A percentile compares a stretch with the other conserved stretches of the same genome.
These are phyloP conservation scores for Immersiporthe knoxdaviesiana DNA, from an alignment of 2,329 filamentous ascomycete species.

Conservation along the genomic window DNA sequence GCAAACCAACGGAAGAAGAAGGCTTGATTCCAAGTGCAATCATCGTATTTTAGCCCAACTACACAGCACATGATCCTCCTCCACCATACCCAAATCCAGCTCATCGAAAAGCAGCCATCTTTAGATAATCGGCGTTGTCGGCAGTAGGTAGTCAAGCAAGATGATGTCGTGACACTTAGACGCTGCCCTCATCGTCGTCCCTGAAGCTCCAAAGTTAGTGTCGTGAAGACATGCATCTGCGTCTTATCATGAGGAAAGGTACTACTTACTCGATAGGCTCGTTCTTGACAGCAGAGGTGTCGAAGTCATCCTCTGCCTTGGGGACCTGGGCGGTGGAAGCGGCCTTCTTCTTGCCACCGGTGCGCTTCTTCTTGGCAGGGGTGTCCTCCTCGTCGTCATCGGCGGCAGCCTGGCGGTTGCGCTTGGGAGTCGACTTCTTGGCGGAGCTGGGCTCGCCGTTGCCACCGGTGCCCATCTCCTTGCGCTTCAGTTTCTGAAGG, in stretches of 20 bases:
- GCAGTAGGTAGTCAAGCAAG: background rate
- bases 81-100: background rate
- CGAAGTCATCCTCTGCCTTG: constrained; percentile 14
- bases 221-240: background rate
- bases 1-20: too few species aligned
- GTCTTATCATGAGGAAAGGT: too few species aligned
- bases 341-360: background rate
- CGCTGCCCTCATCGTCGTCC: constrained; percentile 25
- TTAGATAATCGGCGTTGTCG: constrained; percentile 9
- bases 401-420: constrained; percentile 26
- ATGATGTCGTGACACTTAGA: background rate
- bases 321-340: background rate
- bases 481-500: constrained; percentile 40
- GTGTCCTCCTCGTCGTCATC: background rate
- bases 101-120: constrained; percentile 16
- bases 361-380: constrained; percentile 9
- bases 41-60: constrained; percentile 7
- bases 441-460: constrained; percentile 27
- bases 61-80: background rate
- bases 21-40: background rate
- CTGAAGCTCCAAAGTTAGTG: constrained; percentile 4
- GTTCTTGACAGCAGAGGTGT: constrained; percentile 8
- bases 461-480: constrained; percentile 49
- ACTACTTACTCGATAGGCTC: constrained; percentile 20
- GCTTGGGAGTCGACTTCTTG: constrained; percentile 27